These are phyloP conservation scores for Starmera caribaea DNA, from an alignment of 805 yeast genomes.

Conservation along the genomic window DNA sequence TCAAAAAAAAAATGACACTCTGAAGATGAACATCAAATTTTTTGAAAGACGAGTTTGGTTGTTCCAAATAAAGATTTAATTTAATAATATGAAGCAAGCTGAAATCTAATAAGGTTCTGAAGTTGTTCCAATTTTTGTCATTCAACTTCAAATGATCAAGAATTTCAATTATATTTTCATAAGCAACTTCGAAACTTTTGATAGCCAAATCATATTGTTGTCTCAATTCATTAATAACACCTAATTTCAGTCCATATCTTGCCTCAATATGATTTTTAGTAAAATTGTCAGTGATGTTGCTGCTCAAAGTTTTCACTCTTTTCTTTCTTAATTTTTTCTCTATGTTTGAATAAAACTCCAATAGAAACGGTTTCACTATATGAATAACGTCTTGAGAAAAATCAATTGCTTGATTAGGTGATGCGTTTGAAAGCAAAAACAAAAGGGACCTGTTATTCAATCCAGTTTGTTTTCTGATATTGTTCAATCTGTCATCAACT, in stretches of 20 bases:
- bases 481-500: constrained; percentile 24
- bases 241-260: constrained; percentile 42
- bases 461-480: constrained; percentile 31
- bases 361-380: constrained; percentile 28
- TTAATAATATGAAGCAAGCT: constrained; percentile 55
- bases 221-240: constrained; percentile 38
- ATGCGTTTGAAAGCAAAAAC: constrained; percentile 27
- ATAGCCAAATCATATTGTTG: constrained; percentile 38
- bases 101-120: constrained; percentile 46
- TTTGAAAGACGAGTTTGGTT: constrained; percentile 46
- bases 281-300: neutral
- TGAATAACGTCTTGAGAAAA: constrained; percentile 31
- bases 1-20: constrained; percentile 32
- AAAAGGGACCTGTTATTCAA: constrained; percentile 36
- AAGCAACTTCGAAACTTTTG: constrained; percentile 42
- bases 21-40: constrained; percentile 59
- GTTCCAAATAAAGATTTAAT: constrained; percentile 47
- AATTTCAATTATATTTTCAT: constrained; percentile 37
- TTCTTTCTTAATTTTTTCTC: constrained; percentile 33
- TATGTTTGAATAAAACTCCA: constrained; percentile 33
- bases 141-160: constrained; percentile 20
- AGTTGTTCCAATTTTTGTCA: constrained; percentile 29
- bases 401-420: constrained; percentile 28
- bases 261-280: constrained; percentile 17
- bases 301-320: constrained; percentile 17